phyloP scores from a whole-genome alignment of 768 basidiomycete genomes.

The Clitopilus passeckerianus region DNA sequence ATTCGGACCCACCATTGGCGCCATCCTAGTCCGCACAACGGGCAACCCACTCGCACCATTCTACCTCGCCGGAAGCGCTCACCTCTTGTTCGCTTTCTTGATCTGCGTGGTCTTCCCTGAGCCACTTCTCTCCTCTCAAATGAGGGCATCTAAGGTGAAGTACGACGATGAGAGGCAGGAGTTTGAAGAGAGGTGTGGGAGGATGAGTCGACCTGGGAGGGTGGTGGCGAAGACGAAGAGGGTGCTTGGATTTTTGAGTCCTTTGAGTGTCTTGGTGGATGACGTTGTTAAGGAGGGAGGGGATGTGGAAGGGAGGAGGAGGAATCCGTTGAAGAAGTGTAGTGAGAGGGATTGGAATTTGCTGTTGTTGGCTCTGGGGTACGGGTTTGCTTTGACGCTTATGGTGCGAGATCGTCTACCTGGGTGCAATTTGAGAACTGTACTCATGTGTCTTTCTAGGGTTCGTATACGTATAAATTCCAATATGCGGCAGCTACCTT shows the following conservation, averaged over 20 bases:
- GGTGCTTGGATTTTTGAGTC: slow-evolving; percentile 61
- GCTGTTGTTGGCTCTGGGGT: slow-evolving; percentile 46
- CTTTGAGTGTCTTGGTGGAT: slow-evolving; percentile 60
- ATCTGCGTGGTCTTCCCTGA: slow-evolving; percentile 70
- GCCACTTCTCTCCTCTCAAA: slow-evolving; percentile 54
- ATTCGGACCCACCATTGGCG: slow-evolving; percentile 71
- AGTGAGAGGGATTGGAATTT: slow-evolving; percentile 61
- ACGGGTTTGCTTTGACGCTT: slow-evolving; percentile 41
- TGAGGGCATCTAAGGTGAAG: slow-evolving; percentile 31
- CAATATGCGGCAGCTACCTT: slow-evolving; percentile 62
- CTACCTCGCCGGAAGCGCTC: slow-evolving; percentile 53
- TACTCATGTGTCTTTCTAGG: slow-evolving; percentile 28
- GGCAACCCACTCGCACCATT: slow-evolving; percentile 60
- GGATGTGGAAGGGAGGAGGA: slow-evolving; percentile 34
- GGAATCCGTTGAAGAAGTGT: slow-evolving; percentile 32
- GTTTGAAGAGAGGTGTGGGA: slow-evolving; percentile 9
- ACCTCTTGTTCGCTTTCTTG: slow-evolving; percentile 43
- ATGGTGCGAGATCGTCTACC: slow-evolving; percentile 28
- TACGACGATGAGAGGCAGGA: slow-evolving; percentile 28
- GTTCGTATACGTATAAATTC: slow-evolving; percentile 50
- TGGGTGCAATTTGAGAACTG: background rate
- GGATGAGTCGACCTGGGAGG: slow-evolving; percentile 10
- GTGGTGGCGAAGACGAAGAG: slow-evolving; percentile 35
- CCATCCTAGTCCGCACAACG: slow-evolving; percentile 55
- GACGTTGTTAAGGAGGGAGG: slow-evolving; percentile 17